Base-by-base conservation (phyloP, 2,329 filamentous ascomycete genomes). In the Acrocalymma vagum region DNA sequence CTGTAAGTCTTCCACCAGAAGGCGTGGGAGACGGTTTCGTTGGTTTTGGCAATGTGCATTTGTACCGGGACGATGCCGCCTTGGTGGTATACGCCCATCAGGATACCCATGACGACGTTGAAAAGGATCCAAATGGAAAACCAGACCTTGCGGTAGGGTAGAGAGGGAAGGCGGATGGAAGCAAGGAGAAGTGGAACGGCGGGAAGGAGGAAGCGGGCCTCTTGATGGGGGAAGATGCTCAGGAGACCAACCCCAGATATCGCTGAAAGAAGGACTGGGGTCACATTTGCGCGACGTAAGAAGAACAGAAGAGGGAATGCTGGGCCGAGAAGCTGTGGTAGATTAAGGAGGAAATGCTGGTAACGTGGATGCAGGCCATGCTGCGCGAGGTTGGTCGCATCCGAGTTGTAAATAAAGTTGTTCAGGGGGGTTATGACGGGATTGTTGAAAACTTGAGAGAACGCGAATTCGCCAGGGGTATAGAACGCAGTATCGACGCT, bases 1-100 rank as follows among this genome's bases (percentile, higher is more conserved):
- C 85, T 88, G 63, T 92, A 92, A 1, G 88, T 92, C 67, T 91
- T 92, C 88, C 88, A 93, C 88, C 88, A 93, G 34, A 88, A 77
- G 3, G 85, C 86, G 22, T 86, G 78, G 2, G 83, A 84, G 7
- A 87, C 83, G 49, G 87, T 54, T 14, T 65, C 85, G 4, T 82
- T 78, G 51, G 88, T 84, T 38, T 81, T 81, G 59, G 84, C 87
- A 60, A 93, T 77, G 62, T 89, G 89, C 1, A 87, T 82, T 59
- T 93, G 88, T 6, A 83, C 84, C 0, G 88, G 86, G 1, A 93
- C 79, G 17, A 92, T 82, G 28, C 88, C 88, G 18, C 86, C 88
- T 70, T 93, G 88, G 65, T 93, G 88, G 61, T 90, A 93, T 4
- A 83, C 74, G n/a, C 88, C 88, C 86, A 92, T 91, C 30, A 93